phyloP scores from a whole-genome alignment of 768 basidiomycete species.

The Lactarius akahatsu region DNA sequence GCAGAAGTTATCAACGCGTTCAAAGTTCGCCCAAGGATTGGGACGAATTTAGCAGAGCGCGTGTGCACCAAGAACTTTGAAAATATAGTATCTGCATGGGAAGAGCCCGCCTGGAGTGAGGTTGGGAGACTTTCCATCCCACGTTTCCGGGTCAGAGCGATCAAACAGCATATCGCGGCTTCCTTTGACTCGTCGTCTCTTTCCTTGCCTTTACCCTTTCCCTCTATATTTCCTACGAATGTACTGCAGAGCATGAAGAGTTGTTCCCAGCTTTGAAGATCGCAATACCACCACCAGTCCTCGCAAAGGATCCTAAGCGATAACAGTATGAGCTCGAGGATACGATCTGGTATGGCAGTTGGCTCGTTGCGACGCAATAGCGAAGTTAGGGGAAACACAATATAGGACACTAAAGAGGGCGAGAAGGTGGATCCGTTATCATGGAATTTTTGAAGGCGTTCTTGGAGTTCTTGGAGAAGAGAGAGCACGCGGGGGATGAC shows the following conservation, averaged over 20 bases:
- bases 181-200: conserved; percentile 82
- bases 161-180: conserved; percentile 68
- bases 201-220: conserved; percentile 63
- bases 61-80: conserved; percentile 43
- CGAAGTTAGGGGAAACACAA: conserved; percentile 84
- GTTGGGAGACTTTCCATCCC: conserved; percentile 41
- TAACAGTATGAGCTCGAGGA: conserved; percentile 71
- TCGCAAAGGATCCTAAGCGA: conserved; percentile 59
- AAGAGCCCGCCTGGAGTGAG: conserved; percentile 26
- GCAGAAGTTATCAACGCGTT: conserved; percentile 65
- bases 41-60: conserved; percentile 53
- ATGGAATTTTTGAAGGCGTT: conserved; percentile 46
- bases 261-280: conserved; percentile 76
- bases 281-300: conserved; percentile 86
- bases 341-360: conserved; percentile 68
- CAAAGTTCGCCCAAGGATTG: conserved; percentile 81
- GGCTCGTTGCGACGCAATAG: conserved; percentile 77
- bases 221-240: conserved; percentile 61
- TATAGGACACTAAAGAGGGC: conserved; percentile 70
- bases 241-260: conserved; percentile 74
- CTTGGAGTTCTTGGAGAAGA: conserved; percentile 56
- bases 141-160: conserved; percentile 59
- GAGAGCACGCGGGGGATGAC: conserved; percentile 48
- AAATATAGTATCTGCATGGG: conserved; percentile 35
- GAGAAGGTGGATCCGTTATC: conserved; percentile 44